Evolutionary conservation across 352 stramenopile species (phyloP).

Genomic region (Globisporangium carolinianum): DNA sequence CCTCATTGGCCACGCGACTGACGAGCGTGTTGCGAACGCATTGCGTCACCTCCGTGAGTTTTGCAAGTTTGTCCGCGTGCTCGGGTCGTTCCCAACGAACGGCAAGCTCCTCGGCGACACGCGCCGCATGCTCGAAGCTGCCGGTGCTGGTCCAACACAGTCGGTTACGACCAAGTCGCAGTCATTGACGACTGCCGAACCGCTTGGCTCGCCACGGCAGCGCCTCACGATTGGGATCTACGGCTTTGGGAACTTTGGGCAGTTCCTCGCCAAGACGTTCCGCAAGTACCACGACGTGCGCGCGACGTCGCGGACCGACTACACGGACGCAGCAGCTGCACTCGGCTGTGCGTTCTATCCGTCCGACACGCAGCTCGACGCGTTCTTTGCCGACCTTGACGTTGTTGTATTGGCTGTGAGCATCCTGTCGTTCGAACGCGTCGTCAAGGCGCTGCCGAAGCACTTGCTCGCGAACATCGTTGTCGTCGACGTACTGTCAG

Average conservation of each 20-base stretch:
- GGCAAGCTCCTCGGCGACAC: slow-evolving; percentile 52
- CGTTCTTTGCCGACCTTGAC: slow-evolving; percentile 91
- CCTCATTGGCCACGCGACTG: slow-evolving; percentile 50
- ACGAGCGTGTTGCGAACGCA: slow-evolving; percentile 64
- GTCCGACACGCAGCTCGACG: slow-evolving; percentile 56
- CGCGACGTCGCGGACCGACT: slow-evolving; percentile 83
- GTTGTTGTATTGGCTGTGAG: slow-evolving; percentile 91
- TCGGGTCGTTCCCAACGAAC: slow-evolving; percentile 81
- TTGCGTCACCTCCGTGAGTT: slow-evolving; percentile 78
- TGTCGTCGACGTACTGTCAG: slow-evolving; percentile 96
- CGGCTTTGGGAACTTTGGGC: slow-evolving; percentile 96
- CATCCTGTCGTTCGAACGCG: slow-evolving; percentile 72
- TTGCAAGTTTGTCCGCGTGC: slow-evolving; percentile 76
- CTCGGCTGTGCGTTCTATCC: slow-evolving; percentile 62
- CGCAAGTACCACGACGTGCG: slow-evolving; percentile 88
- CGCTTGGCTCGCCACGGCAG: slow-evolving; percentile 6
- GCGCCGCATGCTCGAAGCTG: slow-evolving; percentile 41
- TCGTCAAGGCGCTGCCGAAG: slow-evolving; percentile 53
- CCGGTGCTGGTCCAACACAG: slow-evolving; percentile 26
- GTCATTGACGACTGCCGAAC: neutral
- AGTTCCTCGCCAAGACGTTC: slow-evolving; percentile 97
- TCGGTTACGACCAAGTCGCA: slow-evolving; percentile 17
- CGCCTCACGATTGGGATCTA: slow-evolving; percentile 94
- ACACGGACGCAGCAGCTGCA: slow-evolving; percentile 41
- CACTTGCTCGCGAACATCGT: slow-evolving; percentile 82